Base-by-base conservation (phyloP, 495 filamentous ascomycete genomes). In the Amphirosellinia nigrospora region DNA sequence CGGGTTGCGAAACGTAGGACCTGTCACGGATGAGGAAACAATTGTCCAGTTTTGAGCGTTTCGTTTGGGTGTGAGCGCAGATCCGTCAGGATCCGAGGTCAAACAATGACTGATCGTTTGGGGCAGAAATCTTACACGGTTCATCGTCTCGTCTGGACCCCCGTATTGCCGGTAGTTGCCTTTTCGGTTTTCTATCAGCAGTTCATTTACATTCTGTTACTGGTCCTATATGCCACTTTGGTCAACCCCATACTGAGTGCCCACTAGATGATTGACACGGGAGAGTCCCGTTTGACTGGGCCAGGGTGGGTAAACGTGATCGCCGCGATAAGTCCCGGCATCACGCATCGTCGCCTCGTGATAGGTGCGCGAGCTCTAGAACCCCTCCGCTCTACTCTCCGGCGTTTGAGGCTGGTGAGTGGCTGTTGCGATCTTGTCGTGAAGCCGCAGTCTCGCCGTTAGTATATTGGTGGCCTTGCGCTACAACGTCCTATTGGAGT, bases 291-390 rank as follows among this genome's bases (percentile, higher is more conserved):
- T 48, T 26, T 38, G 30, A 58, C 36, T 59, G 53, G 56, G 34
- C 30, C 16, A n/a, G 30, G 30, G 46, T 39, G 56, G 66, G 38
- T 58, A 58, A 32, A 45, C 34, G 15, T 50, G 53, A 60, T 61
- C 39, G 52, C 16, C 65, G 16, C 30, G 43, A 69, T 58, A 43
- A 41, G 56, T 39, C 56, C 58, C 23, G 43, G 63, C n/a, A 11
- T 61, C 53, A 68, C 30, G n/a, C 48, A 58, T 19, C n/a, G 32
- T 32, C 55, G 55, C 55, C 26, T 45, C 28, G 30, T 39, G 66
- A 68, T 46, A 59, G 56, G 41, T 15, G 56, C 32, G n/a, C 56
- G 66, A 53, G 66, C 30, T 53, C 66, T 69, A 58, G 66, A 69
- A 48, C 38, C n/a, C 41, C 15, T n/a, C n/a, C n/a, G n/a, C n/a